Percentiles rank a stretch among this genome's conserved stretches.
These are phyloP conservation scores for Alternaria triticina DNA, from an alignment of 2,329 filamentous ascomycete species.

Conservation along the genomic window DNA sequence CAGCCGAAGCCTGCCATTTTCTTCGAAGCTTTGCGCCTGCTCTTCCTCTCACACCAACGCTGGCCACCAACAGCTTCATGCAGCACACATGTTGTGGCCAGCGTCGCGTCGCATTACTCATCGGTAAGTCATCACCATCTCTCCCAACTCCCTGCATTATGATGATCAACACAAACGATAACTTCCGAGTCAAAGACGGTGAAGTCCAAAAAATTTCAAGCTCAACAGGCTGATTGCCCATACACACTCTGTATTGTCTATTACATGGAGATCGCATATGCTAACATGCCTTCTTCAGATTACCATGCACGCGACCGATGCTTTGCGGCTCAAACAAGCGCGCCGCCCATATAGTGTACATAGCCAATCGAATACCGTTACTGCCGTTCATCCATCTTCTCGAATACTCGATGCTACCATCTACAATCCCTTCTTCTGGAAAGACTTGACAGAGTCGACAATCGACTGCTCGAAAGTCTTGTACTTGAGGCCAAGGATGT, in stretches of 20 bases:
- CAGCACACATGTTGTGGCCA: not conserved
- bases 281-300: conserved; percentile 21
- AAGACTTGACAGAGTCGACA: conserved; percentile 66
- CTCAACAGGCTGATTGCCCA: conserved; percentile 60
- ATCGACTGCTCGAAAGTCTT: conserved; percentile 64
- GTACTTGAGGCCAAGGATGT: conserved; percentile 67
- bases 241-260: conserved; percentile 4
- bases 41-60: conserved; percentile 18
- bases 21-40: conserved; percentile 13
- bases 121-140: conserved; percentile 24
- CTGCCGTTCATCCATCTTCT: not conserved
- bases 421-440: conserved; percentile 62
- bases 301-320: not conserved
- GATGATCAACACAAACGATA: conserved; percentile 44
- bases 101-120: not conserved
- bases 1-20: conserved; percentile 24
- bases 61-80: conserved; percentile 4
- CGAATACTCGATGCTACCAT: not conserved
- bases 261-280: not conserved
- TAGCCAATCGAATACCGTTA: conserved; percentile 15
- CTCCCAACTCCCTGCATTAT: conserved; percentile 17
- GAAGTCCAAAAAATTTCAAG: conserved; percentile 56
- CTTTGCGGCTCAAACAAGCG: not conserved
- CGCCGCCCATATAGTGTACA: conserved; percentile 16
- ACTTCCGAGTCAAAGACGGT: conserved; percentile 47